Base-by-base conservation (phyloP, 306 rosid genomes). In the Casuarina cunninghamiana region DNA sequence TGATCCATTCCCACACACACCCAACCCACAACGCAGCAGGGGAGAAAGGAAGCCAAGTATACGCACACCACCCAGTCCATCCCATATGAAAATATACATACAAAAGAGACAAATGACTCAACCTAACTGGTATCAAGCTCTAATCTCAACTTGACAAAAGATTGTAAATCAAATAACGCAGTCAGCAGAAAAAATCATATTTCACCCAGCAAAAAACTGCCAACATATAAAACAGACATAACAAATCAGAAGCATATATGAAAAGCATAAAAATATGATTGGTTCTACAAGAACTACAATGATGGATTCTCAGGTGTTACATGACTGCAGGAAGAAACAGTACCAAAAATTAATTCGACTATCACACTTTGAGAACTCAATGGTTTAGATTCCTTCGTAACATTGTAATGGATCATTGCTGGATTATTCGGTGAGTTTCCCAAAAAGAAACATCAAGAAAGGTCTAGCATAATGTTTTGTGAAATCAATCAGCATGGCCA, bases 51-150 rank as follows among this genome's bases (percentile, higher is more conserved):
- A 84, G 81, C 87, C 90, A 88, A 74, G 87, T 76, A 89, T 84
- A 87, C 85, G 90, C 97, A 89, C 91, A 88, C 96, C 96, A 86
- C 86, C 88, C 77, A 86, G 89, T 85, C 92, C 96, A 90, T 85
- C 82, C 93, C 91, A 90, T 86, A 89, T 87, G 84, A 87, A 86
- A 79, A 88, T 66, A 92, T 88, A 91, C 90, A 92, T 86, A 94
- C 93, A 90, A 86, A 88, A 92, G 87, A 84, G 91, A 88, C 90
- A 94, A 89, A 88, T 85, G 78, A 84, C 93, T 90, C 89, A 87
- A 91, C 95, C 96, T 89, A 94, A 83, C 83, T 86, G 87, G 83
- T 82, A 82, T 80, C 78, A 77, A 84, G 83, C 77, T 84, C 79
- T 77, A 80, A 79, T 81, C 79, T 81, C 80, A 78, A 84, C 71